phyloP scores from a whole-genome alignment of 2,329 filamentous ascomycete species.

The Trichoderma sp. region DNA sequence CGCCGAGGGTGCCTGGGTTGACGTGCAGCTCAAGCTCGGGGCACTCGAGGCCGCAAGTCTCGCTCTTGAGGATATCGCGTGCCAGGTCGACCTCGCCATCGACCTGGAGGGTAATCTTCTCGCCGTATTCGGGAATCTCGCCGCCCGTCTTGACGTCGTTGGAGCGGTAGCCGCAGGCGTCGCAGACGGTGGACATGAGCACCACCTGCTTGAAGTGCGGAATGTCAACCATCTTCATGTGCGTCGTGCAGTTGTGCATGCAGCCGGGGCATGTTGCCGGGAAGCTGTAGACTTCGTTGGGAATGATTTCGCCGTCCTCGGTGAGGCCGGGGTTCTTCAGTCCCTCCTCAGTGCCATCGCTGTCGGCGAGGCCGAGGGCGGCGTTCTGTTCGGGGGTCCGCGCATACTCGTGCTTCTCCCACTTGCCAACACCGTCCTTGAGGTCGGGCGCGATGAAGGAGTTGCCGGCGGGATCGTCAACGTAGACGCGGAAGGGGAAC shows the following conservation, averaged over 20 bases:
- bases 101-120: slow-evolving; percentile 78
- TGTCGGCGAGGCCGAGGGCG: slow-evolving; percentile 73
- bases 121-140: slow-evolving; percentile 82
- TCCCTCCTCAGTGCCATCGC: slow-evolving; percentile 55
- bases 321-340: slow-evolving; percentile 51
- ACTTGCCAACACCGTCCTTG: slow-evolving; percentile 80
- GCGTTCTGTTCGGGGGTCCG: slow-evolving; percentile 86
- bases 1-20: slow-evolving; percentile 90
- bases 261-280: slow-evolving; percentile 91
- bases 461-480: slow-evolving; percentile 93
- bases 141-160: slow-evolving; percentile 99
- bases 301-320: slow-evolving; percentile 76
- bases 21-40: slow-evolving; percentile 85
- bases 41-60: slow-evolving; percentile 84
- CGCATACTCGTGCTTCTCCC: slow-evolving; percentile 80
- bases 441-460: slow-evolving; percentile 92
- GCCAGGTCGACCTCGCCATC: slow-evolving; percentile 72
- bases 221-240: slow-evolving; percentile 99
- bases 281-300: slow-evolving; percentile 91
- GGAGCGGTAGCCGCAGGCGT: slow-evolving; percentile 88
- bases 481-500: slow-evolving; percentile 84
- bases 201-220: slow-evolving; percentile 98
- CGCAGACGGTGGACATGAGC: slow-evolving; percentile 91
- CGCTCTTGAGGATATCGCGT: slow-evolving; percentile 93
- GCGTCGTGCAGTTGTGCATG: slow-evolving; percentile 80